Evolutionary conservation across 257 asterid genomes (phyloP).

Genomic region (Solanum acaule): DNA sequence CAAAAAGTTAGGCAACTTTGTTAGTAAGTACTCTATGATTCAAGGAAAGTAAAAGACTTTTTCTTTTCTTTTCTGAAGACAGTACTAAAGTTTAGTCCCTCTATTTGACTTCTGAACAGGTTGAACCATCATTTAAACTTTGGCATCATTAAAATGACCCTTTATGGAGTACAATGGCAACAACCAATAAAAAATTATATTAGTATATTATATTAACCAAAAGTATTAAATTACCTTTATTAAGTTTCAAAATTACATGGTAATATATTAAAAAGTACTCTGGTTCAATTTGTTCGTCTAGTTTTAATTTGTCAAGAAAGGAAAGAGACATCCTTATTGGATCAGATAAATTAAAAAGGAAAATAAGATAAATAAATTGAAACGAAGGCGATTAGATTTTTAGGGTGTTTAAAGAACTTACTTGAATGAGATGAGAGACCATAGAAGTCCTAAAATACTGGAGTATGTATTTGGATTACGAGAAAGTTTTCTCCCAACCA

Average conservation of each 20-base stretch:
- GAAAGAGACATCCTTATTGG: too few relatives aligned
- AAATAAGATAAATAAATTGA: too few relatives aligned
- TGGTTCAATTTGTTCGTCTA: too few relatives aligned
- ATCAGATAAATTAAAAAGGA: too few relatives aligned
- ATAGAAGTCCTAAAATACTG: slow-evolving; percentile 48
- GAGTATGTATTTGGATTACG: slow-evolving; percentile 78
- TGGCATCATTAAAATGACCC: background rate
- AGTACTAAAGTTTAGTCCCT: background rate
- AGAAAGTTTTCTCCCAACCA: slow-evolving; percentile 66
- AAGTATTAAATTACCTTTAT: background rate
- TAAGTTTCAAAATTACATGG: background rate
- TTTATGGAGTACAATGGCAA: background rate
- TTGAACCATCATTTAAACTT: background rate
- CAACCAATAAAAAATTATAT: background rate
- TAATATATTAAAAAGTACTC: background rate
- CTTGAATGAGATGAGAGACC: slow-evolving; percentile 68
- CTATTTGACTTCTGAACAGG: background rate
- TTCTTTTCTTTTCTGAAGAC: background rate
- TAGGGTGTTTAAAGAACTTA: slow-evolving; percentile 9
- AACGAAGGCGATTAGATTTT: background rate
- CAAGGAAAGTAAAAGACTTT: background rate
- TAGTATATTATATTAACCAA: background rate
- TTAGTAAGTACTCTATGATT: background rate
- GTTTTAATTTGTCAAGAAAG: too few relatives aligned
- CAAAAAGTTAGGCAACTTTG: background rate